These are phyloP conservation scores for Zymoseptoria ardabiliae DNA, from an alignment of 2,329 filamentous ascomycete species.

Conservation along the genomic window DNA sequence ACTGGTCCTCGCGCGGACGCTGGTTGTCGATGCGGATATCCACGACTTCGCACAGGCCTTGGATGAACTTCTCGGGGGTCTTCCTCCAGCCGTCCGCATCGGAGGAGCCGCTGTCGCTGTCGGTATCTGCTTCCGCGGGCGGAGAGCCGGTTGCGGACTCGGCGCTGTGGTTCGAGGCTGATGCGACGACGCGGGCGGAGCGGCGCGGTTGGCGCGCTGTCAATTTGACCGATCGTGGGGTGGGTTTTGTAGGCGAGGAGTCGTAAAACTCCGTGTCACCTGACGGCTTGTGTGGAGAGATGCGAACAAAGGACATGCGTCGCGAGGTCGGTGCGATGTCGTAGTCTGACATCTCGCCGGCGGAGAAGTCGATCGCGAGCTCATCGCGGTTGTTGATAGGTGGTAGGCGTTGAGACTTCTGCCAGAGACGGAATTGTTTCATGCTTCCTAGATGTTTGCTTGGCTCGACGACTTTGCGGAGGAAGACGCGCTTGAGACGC, in stretches of 20 bases:
- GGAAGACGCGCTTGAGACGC: slow-evolving; percentile 61
- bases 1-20: slow-evolving; percentile 61
- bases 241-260: slow-evolving; percentile 7
- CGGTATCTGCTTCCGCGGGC: slow-evolving; percentile 22
- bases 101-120: slow-evolving; percentile 19
- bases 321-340: slow-evolving; percentile 8
- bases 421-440: slow-evolving; percentile 35
- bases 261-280: slow-evolving; percentile 22
- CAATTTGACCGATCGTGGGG: slow-evolving; percentile 2
- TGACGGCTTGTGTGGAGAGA: slow-evolving; percentile 20
- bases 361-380: slow-evolving; percentile 5
- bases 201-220: slow-evolving; percentile 19
- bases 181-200: slow-evolving; percentile 24
- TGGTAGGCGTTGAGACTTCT: slow-evolving; percentile 2
- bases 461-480: slow-evolving; percentile 43
- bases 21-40: slow-evolving; percentile 70
- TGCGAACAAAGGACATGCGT: slow-evolving; percentile 20
- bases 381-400: slow-evolving; percentile 8
- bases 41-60: slow-evolving; percentile 64
- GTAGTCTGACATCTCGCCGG: slow-evolving; percentile 1
- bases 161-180: slow-evolving; percentile 10
- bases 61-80: slow-evolving; percentile 39
- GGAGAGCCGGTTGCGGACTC: slow-evolving; percentile 6
- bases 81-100: slow-evolving; percentile 30
- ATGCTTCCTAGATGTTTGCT: slow-evolving; percentile 36